A percentile compares a stretch with the other conserved stretches of the same genome.
Conservation (phyloP, 345 rosid species). For the Syzygium aqueum region DNA sequence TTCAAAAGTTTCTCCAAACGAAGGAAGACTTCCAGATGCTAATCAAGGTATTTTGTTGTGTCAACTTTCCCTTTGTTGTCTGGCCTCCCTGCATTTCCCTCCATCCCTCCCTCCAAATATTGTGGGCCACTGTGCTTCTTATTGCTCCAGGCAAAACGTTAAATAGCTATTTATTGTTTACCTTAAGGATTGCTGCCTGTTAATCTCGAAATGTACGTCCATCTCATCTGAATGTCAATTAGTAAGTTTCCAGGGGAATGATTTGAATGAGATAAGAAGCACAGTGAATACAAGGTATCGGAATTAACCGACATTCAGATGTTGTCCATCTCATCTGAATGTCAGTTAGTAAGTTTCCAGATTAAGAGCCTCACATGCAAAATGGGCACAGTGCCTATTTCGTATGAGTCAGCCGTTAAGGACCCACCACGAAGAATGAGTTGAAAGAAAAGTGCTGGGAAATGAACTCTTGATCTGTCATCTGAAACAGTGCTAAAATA, state of each 20-base stretch:
- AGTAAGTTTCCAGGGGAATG: not conserved
- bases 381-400: not conserved
- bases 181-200: not conserved
- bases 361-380: not conserved
- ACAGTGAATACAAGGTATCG: not conserved
- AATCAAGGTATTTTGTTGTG: slow-evolving; percentile 35
- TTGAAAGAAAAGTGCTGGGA: not conserved
- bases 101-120: not conserved
- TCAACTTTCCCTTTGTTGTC: not conserved
- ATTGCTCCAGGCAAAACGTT: not conserved
- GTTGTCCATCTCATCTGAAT: not conserved
- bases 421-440: not conserved
- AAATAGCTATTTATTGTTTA: not conserved
- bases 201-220: not conserved
- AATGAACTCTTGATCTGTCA: not conserved
- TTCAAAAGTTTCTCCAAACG: slow-evolving; percentile 53
- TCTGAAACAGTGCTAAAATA: not conserved
- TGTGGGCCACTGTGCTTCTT: not conserved
- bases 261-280: not conserved
- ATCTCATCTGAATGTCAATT: not conserved
- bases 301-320: not conserved
- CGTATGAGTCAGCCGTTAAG: not conserved
- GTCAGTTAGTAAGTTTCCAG: not conserved
- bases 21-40: slow-evolving; percentile 95
- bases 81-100: not conserved